These are phyloP conservation scores for Evernia prunastri DNA, from an alignment of 495 filamentous ascomycete species.

Conservation along the genomic window DNA sequence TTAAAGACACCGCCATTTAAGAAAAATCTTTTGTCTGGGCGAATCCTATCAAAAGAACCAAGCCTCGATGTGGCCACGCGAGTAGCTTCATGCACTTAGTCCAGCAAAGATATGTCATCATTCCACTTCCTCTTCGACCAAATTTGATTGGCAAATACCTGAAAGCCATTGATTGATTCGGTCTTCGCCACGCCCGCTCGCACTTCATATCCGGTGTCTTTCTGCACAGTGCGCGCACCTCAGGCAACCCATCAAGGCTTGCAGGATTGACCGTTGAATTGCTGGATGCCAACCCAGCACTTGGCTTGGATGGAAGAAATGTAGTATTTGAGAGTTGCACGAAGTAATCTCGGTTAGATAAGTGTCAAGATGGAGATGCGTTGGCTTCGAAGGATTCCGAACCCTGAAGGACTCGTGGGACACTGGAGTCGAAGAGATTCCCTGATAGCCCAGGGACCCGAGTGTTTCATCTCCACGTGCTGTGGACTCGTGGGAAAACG, in stretches of 20 bases:
- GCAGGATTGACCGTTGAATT: background rate
- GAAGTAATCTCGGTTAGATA: slow-evolving; percentile 4
- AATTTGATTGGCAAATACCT: background rate
- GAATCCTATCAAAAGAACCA: slow-evolving; percentile 2
- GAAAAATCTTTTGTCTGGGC: background rate
- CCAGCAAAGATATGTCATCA: slow-evolving; percentile 9
- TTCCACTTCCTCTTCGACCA: background rate
- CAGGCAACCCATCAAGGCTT: background rate
- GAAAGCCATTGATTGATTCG: background rate
- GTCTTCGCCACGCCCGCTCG: background rate
- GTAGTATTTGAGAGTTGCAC: background rate
- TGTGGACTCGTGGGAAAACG: slow-evolving; percentile 7
- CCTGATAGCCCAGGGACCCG: background rate
- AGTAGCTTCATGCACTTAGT: slow-evolving; percentile 8
- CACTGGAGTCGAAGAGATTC: slow-evolving; percentile 9
- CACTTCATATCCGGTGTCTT: background rate
- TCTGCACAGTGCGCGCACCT: background rate
- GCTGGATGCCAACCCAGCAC: background rate
- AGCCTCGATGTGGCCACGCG: slow-evolving; percentile 18
- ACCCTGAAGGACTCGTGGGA: slow-evolving; percentile 10
- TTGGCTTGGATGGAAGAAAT: background rate
- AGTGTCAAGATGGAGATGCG: background rate
- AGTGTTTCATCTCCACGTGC: slow-evolving; percentile 21
- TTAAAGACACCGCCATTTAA: slow-evolving; percentile 7
- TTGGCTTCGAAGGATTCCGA: slow-evolving; percentile 1